Evolutionary conservation across 148 eudicot species (phyloP).

Genomic region (Rhododendron henanense): DNA sequence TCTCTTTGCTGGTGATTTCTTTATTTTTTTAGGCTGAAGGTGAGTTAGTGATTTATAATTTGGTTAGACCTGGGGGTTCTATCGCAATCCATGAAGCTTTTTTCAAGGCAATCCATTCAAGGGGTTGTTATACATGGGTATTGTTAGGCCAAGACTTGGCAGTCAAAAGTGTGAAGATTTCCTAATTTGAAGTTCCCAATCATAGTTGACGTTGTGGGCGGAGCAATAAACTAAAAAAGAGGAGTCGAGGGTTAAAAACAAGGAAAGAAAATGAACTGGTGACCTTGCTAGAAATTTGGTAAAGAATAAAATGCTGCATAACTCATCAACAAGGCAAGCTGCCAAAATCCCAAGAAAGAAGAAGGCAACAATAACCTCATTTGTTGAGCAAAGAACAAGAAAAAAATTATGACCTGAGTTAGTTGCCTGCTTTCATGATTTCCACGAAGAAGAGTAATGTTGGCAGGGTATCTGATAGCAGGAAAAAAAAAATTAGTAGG

Average conservation of each 20-base stretch:
- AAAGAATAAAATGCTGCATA: neutral
- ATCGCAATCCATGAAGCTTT: neutral
- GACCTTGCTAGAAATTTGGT: neutral
- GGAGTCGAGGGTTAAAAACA: neutral
- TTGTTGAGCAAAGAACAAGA: neutral
- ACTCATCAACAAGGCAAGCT: neutral
- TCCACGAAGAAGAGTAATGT: conserved; percentile 96
- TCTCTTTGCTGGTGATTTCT: neutral
- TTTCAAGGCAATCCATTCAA: neutral
- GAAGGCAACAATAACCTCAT: neutral
- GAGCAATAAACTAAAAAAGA: neutral
- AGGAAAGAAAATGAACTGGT: neutral
- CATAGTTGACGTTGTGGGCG: neutral
- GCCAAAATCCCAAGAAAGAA: neutral
- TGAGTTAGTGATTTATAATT: neutral
- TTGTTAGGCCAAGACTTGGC: neutral
- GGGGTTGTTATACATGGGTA: neutral
- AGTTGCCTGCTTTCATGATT: conserved; percentile 98
- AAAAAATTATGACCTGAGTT: conserved; percentile 55
- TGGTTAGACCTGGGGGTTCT: neutral
- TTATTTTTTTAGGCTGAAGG: neutral
- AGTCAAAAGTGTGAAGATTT: neutral
- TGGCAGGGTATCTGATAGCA: conserved; percentile 79
- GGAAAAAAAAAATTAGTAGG: conserved; percentile 1
- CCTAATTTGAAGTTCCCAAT: neutral